phyloP scores from a whole-genome alignment of 352 stramenopile species.

The Globisporangium radiosum region DNA sequence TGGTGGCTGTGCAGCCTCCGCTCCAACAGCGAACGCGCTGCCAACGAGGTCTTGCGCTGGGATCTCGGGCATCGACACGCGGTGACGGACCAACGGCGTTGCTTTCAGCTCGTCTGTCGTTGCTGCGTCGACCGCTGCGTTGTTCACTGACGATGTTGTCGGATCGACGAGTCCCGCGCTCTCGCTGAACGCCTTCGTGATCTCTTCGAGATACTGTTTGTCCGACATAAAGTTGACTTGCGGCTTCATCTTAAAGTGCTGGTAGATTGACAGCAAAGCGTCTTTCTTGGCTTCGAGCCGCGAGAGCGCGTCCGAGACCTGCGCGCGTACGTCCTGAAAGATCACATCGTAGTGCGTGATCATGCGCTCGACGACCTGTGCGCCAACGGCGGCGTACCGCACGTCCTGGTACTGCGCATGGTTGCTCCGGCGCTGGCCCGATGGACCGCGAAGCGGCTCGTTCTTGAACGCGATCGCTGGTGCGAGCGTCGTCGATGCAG shows the following conservation, averaged over 20 bases:
- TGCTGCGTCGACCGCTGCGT: neutral
- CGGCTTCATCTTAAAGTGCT: slow-evolving; percentile 61
- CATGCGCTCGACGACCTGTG: slow-evolving; percentile 73
- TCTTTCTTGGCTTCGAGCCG: slow-evolving; percentile 61
- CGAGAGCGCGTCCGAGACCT: slow-evolving; percentile 58
- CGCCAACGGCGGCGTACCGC: slow-evolving; percentile 62
- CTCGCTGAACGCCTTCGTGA: slow-evolving; percentile 47
- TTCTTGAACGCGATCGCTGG: slow-evolving; percentile 79
- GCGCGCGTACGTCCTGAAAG: slow-evolving; percentile 61
- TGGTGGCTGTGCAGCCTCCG: too few relatives aligned
- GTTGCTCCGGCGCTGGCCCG: slow-evolving; percentile 30
- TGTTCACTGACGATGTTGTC: neutral
- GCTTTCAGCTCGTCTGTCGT: neutral
- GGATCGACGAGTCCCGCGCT: slow-evolving; percentile 24
- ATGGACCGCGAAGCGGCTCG: slow-evolving; percentile 29
- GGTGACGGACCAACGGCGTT: slow-evolving; percentile 9
- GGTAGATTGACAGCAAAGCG: slow-evolving; percentile 48
- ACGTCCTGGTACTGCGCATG: slow-evolving; percentile 70
- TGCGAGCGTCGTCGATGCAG: slow-evolving; percentile 52
- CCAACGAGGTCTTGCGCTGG: slow-evolving; percentile 1
- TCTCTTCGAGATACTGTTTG: slow-evolving; percentile 55
- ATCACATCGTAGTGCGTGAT: slow-evolving; percentile 71
- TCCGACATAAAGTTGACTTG: slow-evolving; percentile 65
- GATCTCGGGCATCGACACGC: slow-evolving; percentile 16
- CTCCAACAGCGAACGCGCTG: neutral